Evolutionary conservation across 208 protist genomes (phyloP), one percentile per base, ranked within the genome.

Genomic region (Leishmania aethiopica): DNA sequence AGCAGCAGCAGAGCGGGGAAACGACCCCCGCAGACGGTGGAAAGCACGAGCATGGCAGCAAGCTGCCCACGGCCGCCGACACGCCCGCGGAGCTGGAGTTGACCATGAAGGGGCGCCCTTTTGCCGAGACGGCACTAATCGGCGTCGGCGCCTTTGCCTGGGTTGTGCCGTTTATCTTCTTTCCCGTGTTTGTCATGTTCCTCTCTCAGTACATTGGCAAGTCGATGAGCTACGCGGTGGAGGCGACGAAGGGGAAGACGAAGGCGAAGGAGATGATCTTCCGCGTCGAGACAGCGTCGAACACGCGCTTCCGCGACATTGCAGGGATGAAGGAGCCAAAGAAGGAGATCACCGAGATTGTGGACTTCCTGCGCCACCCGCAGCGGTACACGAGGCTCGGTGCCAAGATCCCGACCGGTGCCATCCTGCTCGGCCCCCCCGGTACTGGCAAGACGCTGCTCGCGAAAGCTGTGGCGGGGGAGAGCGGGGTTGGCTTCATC

Each of bases 241-340:
- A 92, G 45, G 86, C 88, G 7, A 85, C 82, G 28, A 94, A 90
- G 79, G 85, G 80, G 45, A 89, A 86, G 53, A 81, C 84, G 67
- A 94, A 92, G 67, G 75, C 85, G 53, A 93, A 92, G 82, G 86
- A 94, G 35, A 94, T 93, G 89, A 78, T 89, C 47, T 96, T 96
- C 86, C 84, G 86, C 51, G 87, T 95, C 45, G 92, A 95, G 80
- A 78, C 49, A 47, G 87, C 86, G 15, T 87, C 80, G 64, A 84
- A 28, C 60, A 96, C 93, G 66, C 87, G 91, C 70, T 96, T 98
- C 79, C 83, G 88, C 62, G 89, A 98, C 78, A 87, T 98, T 78
- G 95, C 93, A 15, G 99, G 98, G 28, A 93, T 99, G 82, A 97
- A 96, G 80, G 98, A 99, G 87, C 95, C 98, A 5, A 99, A 99